Base-by-base conservation (phyloP, 179 eudicot genomes). In the Amaranthus tricolor region DNA sequence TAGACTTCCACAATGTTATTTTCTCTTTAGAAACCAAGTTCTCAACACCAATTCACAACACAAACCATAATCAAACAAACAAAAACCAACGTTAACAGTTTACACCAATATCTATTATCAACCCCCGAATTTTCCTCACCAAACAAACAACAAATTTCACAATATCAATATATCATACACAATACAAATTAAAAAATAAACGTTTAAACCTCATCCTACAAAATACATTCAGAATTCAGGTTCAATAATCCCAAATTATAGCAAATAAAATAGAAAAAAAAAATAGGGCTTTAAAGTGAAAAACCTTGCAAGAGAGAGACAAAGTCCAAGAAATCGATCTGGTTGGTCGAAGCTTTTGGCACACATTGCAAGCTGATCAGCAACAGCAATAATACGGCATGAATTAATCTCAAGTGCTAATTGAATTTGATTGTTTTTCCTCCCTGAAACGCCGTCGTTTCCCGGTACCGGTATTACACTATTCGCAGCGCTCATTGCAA, bases 251-350 rank as follows among this genome's bases (percentile, higher is more conserved):
- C 40, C 40, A 31, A 31, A 31, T 1, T 31, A 31, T 7, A 54
- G 9, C 52, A 7, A 20, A 0, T 9, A 16, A 11, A 5, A 17
- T 0, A 5, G 7, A 8, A 13, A 12, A 49, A 0, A 68, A 8
- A 75, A 40, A 48, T 77, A 76, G 80, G 83, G 80, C 76, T 80
- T 47, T 0, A 1, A 16, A 9, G 11, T 50, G 52, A 44, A 5
- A 13, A 16, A 90, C 98, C 96, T 80, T 70, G 98, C 86, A 54
- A 91, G 92, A 58, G 93, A 83, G 58, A 93, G 90, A 80, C 96
- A 93, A 73, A 89, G 96, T 45, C 84, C 82, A 76, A 80, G 77
- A 83, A 91, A 87, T 71, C 85, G 87, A 6, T 45, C 48, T 51
- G 43, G 55, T n/a, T 73, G 4, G 6, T 52, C 68, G 6, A 57